Percentiles rank a stretch among this genome's conserved stretches.
Evolutionary conservation across 2,329 filamentous ascomycete genomes (phyloP).

Genomic region (Verticillium longisporum): DNA sequence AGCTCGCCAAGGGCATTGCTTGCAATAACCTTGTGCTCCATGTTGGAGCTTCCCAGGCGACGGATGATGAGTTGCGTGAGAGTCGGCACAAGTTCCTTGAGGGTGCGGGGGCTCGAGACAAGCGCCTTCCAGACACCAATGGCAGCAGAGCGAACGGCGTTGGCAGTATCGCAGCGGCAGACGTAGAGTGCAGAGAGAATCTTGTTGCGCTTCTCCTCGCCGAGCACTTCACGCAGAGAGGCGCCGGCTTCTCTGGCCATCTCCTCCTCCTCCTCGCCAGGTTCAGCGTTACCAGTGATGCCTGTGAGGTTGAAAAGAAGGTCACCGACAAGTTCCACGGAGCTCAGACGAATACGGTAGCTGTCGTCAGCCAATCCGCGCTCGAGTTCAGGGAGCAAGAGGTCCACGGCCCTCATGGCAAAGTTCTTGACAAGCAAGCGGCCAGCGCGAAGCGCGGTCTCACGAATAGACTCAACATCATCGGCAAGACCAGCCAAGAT

Average conservation of each 20-base stretch:
- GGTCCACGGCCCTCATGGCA: conserved; percentile 86
- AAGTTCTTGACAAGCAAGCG: conserved; percentile 97
- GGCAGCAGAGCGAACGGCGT: conserved; percentile 80
- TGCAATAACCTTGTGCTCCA: conserved; percentile 98
- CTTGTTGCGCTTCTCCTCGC: conserved; percentile 94
- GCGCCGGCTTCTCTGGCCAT: conserved; percentile 78
- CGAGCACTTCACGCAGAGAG: conserved; percentile 89
- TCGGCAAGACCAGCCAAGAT: conserved; percentile 92
- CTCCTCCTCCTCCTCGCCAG: conserved; percentile 72
- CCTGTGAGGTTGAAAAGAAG: conserved; percentile 96
- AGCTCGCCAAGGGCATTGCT: conserved; percentile 94
- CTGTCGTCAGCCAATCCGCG: conserved; percentile 95
- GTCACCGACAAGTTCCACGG: conserved; percentile 94
- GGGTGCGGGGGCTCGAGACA: conserved; percentile 82
- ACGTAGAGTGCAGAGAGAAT: conserved; percentile 96
- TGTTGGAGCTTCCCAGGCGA: conserved; percentile 87
- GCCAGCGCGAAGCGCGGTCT: conserved; percentile 91
- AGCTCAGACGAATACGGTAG: conserved; percentile 96
- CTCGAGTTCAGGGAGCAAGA: conserved; percentile 89
- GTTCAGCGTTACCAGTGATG: conserved; percentile 71
- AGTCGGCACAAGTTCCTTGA: conserved; percentile 92
- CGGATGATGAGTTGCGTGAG: conserved; percentile 92
- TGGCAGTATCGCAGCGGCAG: conserved; percentile 93
- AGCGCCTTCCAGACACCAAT: conserved; percentile 95
- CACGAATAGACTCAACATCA: conserved; percentile 91